phyloP scores from a whole-genome alignment of 495 filamentous ascomycete species.

The Talaromyces thailandensis region DNA sequence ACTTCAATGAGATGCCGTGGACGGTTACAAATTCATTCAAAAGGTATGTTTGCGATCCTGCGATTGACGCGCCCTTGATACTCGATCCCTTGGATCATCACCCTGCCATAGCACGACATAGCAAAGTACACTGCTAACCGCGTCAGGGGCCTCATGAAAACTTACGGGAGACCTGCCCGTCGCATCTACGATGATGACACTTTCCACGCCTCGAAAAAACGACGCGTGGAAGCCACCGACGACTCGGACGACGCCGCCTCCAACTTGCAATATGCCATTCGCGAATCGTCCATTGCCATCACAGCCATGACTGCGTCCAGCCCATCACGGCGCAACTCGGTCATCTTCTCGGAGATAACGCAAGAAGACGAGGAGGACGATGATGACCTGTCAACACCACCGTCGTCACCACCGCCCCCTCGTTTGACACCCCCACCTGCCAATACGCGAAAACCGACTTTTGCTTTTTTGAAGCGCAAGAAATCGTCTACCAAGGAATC shows the following conservation, averaged over 20 bases:
- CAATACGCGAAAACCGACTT: conserved; percentile 44
- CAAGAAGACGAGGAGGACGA: conserved; percentile 12
- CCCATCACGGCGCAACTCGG: conserved; percentile 37
- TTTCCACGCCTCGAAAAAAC: conserved; percentile 31
- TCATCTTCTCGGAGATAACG: conserved; percentile 37
- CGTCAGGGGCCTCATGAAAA: conserved; percentile 42
- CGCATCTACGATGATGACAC: conserved; percentile 41
- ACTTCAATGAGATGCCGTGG: conserved; percentile 41
- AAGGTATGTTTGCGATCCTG: conserved; percentile 24
- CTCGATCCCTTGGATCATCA: neutral
- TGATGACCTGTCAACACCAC: conserved; percentile 37
- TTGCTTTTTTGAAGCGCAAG: conserved; percentile 46
- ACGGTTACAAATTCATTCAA: conserved; percentile 51
- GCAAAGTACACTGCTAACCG: neutral
- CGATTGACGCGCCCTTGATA: neutral
- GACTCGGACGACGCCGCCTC: conserved; percentile 39
- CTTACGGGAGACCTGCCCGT: conserved; percentile 41
- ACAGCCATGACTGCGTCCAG: conserved; percentile 37
- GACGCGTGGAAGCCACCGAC: conserved; percentile 32
- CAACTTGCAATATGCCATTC: conserved; percentile 39
- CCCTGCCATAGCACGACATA: neutral
- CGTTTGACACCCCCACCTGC: conserved; percentile 47
- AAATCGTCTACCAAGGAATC: conserved; percentile 26
- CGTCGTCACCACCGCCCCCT: conserved; percentile 43
- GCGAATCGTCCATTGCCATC: conserved; percentile 36